phyloP scores from a whole-genome alignment of 495 filamentous ascomycete genomes.

The Neurospora sp. region DNA sequence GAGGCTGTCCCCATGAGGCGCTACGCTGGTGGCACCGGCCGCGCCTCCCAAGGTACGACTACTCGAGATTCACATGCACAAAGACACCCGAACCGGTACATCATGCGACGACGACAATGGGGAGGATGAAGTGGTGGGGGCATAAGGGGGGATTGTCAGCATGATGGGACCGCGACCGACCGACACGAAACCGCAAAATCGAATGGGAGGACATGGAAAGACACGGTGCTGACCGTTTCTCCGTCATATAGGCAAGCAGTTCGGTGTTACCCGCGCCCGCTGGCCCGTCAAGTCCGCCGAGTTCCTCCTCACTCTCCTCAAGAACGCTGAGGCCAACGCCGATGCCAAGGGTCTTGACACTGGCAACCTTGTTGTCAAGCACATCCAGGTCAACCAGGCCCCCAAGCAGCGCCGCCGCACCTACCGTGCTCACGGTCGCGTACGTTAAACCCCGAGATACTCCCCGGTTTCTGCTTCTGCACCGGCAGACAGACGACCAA shows the following conservation, averaged over 20 bases:
- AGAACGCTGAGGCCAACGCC: slow-evolving; percentile 98
- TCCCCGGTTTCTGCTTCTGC: neutral
- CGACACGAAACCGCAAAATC: neutral
- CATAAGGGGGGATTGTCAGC: neutral
- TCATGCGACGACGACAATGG: neutral
- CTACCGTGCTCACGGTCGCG: slow-evolving; percentile 98
- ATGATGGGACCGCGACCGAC: neutral
- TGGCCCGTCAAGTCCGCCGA: slow-evolving; percentile 99
- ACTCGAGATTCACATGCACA: slow-evolving; percentile 1
- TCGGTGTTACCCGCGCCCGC: slow-evolving; percentile 91
- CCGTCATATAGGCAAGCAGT: slow-evolving; percentile 75
- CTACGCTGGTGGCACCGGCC: slow-evolving; percentile 88
- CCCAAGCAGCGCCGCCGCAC: slow-evolving; percentile 96
- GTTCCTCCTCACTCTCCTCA: slow-evolving; percentile 92
- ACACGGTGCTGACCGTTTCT: slow-evolving; percentile 19
- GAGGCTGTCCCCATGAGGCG: slow-evolving; percentile 96
- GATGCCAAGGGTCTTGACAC: slow-evolving; percentile 99
- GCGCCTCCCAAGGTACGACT: slow-evolving; percentile 88
- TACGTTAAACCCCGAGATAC: slow-evolving; percentile 45
- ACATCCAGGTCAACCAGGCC: slow-evolving; percentile 99
- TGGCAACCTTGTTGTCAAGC: slow-evolving; percentile 91
- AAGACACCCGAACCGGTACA: neutral
- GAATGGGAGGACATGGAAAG: neutral
- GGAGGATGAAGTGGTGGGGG: neutral
- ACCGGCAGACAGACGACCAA: slow-evolving; percentile 3